Conservation (phyloP, 2,329 filamentous ascomycete species). For the Calonectria henricotiae region DNA sequence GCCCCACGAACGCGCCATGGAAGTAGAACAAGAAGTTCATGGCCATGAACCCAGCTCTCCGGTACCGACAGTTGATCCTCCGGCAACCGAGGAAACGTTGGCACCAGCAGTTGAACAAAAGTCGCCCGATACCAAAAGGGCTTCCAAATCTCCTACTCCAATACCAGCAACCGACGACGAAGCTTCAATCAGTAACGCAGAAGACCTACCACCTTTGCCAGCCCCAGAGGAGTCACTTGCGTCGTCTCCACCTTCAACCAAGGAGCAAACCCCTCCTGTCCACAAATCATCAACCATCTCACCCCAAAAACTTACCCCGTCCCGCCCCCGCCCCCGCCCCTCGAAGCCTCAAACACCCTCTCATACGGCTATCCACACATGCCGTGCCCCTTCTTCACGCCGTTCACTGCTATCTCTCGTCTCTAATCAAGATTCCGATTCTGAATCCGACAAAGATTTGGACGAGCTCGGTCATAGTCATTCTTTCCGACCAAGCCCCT, state of each 20-base stretch:
- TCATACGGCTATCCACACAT: conserved; percentile 49
- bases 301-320: conserved; percentile 13
- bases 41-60: not conserved
- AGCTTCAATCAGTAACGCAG: not conserved
- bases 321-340: conserved; percentile 31
- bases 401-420: conserved; percentile 64
- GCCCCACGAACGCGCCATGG: not conserved
- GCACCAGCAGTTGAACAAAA: not conserved
- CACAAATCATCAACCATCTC: conserved; percentile 33
- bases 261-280: not conserved
- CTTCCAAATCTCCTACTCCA: not conserved
- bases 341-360: conserved; percentile 53
- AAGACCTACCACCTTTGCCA: not conserved
- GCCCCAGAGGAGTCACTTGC: not conserved
- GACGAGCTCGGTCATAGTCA: conserved; percentile 53
- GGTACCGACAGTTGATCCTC: too few species aligned
- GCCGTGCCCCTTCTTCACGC: conserved; percentile 53
- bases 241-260: not conserved
- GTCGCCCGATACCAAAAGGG: not conserved
- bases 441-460: conserved; percentile 60
- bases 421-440: conserved; percentile 62
- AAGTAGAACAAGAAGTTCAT: not conserved
- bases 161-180: conserved; percentile 17
- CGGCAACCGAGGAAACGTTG: not conserved
- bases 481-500: conserved; percentile 36